Conservation (phyloP, 805 yeast species). For the Suhomyces sp. region DNA sequence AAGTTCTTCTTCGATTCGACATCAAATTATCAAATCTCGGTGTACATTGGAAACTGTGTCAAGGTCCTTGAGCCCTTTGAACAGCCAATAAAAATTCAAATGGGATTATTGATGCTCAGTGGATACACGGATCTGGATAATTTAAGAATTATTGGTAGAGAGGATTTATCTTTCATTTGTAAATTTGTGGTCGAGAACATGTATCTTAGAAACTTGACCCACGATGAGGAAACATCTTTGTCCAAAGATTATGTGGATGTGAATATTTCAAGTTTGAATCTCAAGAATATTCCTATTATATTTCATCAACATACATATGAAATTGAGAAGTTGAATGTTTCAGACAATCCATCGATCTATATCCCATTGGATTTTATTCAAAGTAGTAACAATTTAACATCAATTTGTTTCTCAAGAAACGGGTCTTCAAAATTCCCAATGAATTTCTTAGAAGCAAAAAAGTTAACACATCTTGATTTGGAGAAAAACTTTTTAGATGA, state of each 20-base stretch:
- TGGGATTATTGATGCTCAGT: constrained; percentile 65
- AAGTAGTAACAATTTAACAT: constrained; percentile 67
- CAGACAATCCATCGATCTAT: constrained; percentile 81
- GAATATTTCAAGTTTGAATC: constrained; percentile 66
- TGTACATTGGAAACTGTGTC: constrained; percentile 72
- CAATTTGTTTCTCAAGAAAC: constrained; percentile 67
- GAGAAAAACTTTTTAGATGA: constrained; percentile 74
- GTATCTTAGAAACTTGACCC: constrained; percentile 56
- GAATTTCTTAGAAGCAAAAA: constrained; percentile 67
- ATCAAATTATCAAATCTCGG: constrained; percentile 72
- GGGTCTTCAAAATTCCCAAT: constrained; percentile 74
- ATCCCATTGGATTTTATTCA: constrained; percentile 86
- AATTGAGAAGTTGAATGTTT: constrained; percentile 77
- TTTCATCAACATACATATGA: constrained; percentile 79
- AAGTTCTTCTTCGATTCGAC: constrained; percentile 72
- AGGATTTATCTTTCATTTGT: constrained; percentile 78
- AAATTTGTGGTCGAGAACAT: constrained; percentile 72
- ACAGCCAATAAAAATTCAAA: constrained; percentile 74
- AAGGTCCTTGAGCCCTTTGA: constrained; percentile 72
- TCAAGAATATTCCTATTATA: constrained; percentile 82
- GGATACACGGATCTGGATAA: constrained; percentile 82
- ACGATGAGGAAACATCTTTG: constrained; percentile 69
- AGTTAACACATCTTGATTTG: constrained; percentile 65
- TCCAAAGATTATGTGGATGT: constrained; percentile 70
- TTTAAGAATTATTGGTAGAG: constrained; percentile 74